Conservation (phyloP, 805 yeast genomes). For the Lipomyces chichibuensis region DNA sequence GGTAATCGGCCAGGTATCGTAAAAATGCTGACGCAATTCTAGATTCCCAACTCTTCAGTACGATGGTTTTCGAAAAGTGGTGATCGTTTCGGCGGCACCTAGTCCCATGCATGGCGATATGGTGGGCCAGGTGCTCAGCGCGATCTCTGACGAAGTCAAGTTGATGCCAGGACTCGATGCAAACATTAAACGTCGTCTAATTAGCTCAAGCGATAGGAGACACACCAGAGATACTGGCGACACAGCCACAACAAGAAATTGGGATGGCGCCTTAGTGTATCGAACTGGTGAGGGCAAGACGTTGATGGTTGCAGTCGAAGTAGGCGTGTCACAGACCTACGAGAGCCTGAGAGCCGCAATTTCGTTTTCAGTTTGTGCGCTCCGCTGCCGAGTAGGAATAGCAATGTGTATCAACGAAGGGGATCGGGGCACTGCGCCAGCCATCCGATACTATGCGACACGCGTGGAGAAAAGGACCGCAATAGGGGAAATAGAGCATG, state of each 20-base stretch:
- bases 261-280: background rate
- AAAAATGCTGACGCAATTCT: background rate
- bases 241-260: background rate
- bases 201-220: background rate
- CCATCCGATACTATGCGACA: background rate
- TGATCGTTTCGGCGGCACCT: background rate
- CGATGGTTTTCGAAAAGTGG: background rate
- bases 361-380: background rate
- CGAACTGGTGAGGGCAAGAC: background rate
- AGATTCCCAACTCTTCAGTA: background rate
- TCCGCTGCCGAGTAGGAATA: conserved; percentile 1
- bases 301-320: background rate
- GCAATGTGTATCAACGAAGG: background rate
- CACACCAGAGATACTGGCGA: background rate
- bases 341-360: background rate
- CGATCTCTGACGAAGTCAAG: background rate
- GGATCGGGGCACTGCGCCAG: background rate
- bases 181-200: background rate
- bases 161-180: background rate
- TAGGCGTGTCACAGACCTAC: background rate
- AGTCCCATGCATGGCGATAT: background rate
- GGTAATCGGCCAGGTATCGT: too few species aligned
- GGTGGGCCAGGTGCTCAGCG: background rate
- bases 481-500: background rate
- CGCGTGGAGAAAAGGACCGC: background rate